phyloP scores from a whole-genome alignment of 2,329 filamentous ascomycete species.

The Fusarium musae region DNA sequence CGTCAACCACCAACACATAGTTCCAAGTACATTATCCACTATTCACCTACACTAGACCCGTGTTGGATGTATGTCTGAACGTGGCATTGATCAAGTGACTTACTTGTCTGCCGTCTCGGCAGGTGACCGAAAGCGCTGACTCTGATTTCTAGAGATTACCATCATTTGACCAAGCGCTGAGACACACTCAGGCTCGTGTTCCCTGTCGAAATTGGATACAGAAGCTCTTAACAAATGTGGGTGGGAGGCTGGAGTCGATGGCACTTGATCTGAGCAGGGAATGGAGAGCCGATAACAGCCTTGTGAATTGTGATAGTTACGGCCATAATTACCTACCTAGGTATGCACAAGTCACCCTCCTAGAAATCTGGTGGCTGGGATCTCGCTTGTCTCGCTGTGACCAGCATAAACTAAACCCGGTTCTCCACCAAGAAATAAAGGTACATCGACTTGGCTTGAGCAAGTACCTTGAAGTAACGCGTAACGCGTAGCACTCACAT shows the following conservation, averaged over 20 bases:
- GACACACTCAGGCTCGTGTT: not conserved
- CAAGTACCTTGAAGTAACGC: conserved; percentile 12
- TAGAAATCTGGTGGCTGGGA: conserved; percentile 19
- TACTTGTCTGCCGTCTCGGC: conserved; percentile 2
- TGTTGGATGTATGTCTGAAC: not conserved
- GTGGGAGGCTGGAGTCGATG: not conserved
- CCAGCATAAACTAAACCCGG: not conserved
- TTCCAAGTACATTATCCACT: not conserved
- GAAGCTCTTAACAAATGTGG: not conserved
- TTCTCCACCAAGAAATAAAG: conserved; percentile 5
- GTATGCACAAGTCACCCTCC: not conserved
- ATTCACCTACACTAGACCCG: not conserved
- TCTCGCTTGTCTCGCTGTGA: not conserved
- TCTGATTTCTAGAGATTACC: not conserved
- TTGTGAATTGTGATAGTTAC: not conserved
- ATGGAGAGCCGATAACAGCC: not conserved
- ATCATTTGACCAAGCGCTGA: conserved; percentile 27
- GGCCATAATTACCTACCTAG: not conserved
- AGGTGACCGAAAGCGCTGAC: conserved; percentile 20
- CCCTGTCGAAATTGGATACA: not conserved
- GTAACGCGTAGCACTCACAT: conserved; percentile 10
- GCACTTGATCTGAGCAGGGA: not conserved
- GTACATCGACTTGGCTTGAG: conserved; percentile 2
- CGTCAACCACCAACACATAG: not conserved
- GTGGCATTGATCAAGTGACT: conserved; percentile 12